phyloP scores from a whole-genome alignment of 306 rosid genomes.

The Castanospermum australe region DNA sequence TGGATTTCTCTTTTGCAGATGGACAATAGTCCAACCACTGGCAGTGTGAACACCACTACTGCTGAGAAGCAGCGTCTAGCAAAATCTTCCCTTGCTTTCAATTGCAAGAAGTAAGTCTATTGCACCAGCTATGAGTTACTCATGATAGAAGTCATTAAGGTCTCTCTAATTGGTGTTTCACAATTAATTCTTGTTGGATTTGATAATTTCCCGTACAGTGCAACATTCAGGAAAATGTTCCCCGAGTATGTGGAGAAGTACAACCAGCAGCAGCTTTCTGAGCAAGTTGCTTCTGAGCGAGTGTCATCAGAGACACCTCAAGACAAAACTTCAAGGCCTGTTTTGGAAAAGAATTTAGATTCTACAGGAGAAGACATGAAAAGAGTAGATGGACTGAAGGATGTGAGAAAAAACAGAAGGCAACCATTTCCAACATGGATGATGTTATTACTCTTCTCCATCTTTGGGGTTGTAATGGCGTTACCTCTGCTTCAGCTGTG shows the following conservation, averaged over 20 bases:
- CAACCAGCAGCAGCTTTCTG: slow-evolving; percentile 64
- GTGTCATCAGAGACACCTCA: slow-evolving; percentile 34
- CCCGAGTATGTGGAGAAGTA: slow-evolving; percentile 92
- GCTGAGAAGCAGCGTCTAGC: slow-evolving; percentile 92
- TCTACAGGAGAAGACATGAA: slow-evolving; percentile 45
- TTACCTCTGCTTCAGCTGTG: slow-evolving; percentile 92
- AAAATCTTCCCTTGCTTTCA: slow-evolving; percentile 84
- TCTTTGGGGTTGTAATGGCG: slow-evolving; percentile 92
- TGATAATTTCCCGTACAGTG: slow-evolving; percentile 44
- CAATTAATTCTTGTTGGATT: slow-evolving; percentile 1
- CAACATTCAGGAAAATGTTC: slow-evolving; percentile 84
- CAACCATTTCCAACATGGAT: slow-evolving; percentile 88
- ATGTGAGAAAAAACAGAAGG: slow-evolving; percentile 44
- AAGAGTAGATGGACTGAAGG: slow-evolving; percentile 46
- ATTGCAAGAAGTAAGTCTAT: slow-evolving; percentile 78
- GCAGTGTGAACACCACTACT: slow-evolving; percentile 84
- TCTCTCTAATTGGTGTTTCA: slow-evolving; percentile 14
- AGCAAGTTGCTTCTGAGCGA: slow-evolving; percentile 53
- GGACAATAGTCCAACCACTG: slow-evolving; percentile 98
- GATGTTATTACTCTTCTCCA: slow-evolving; percentile 81
- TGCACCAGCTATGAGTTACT: not conserved
- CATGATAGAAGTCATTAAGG: not conserved
- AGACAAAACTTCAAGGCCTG: slow-evolving; percentile 43
- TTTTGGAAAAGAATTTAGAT: slow-evolving; percentile 41
- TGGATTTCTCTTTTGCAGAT: slow-evolving; percentile 52